These are phyloP conservation scores for Rhodotorula sphaerocarpa DNA, from an alignment of 768 basidiomycete genomes.

Conservation along the genomic window DNA sequence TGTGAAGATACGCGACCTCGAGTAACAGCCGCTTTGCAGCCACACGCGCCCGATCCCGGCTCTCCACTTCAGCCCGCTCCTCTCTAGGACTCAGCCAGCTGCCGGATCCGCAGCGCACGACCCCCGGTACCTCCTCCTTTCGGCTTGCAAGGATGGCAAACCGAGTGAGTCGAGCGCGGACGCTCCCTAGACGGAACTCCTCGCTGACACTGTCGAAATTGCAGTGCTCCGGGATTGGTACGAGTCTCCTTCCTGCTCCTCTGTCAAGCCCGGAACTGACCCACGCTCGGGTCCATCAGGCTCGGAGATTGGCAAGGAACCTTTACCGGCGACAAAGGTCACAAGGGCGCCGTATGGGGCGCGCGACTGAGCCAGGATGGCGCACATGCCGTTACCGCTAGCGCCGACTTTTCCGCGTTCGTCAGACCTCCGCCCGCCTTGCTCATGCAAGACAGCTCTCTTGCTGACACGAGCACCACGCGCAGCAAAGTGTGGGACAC, in stretches of 20 bases:
- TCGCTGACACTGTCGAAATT: too few relatives aligned
- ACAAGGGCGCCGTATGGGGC: constrained; percentile 88
- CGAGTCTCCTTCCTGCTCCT: neutral
- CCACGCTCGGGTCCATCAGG: constrained; percentile 57
- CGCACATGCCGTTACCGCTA: constrained; percentile 78
- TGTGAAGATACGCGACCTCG: too few relatives aligned
- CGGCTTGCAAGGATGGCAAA: constrained; percentile 97
- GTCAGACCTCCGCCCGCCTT: constrained; percentile 39
- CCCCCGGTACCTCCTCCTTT: constrained; percentile 78
- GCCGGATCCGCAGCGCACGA: constrained; percentile 50
- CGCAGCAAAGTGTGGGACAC: constrained; percentile 33
- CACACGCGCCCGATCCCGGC: constrained; percentile 64
- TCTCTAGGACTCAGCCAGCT: constrained; percentile 39
- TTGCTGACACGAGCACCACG: neutral
- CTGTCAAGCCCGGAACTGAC: neutral
- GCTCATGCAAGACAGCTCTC: constrained; percentile 4
- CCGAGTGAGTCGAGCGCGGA: constrained; percentile 49
- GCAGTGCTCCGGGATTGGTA: constrained; percentile 34
- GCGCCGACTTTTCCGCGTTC: constrained; percentile 96
- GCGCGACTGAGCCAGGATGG: constrained; percentile 81
- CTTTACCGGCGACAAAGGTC: constrained; percentile 47
- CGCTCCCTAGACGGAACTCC: too few relatives aligned
- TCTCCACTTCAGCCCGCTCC: constrained; percentile 79
- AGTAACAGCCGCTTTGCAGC: too few relatives aligned
- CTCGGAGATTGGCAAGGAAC: constrained; percentile 96